Percentiles rank a stretch among this genome's conserved stretches.
Evolutionary conservation across 2,329 filamentous ascomycete genomes (phyloP).

Genomic region (Davidsoniella eucalypti): DNA sequence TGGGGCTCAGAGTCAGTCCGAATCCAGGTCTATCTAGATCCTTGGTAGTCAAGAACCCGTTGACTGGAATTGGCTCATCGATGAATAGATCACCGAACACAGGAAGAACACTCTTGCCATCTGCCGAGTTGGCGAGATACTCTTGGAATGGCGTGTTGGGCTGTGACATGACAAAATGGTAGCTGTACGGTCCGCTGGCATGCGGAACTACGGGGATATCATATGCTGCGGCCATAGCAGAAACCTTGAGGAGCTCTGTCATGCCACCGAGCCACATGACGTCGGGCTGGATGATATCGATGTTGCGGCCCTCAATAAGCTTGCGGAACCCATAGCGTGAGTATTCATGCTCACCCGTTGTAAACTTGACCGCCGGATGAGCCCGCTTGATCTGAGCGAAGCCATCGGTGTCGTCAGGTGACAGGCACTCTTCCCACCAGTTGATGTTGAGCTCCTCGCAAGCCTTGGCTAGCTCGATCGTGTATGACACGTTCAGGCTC

Average conservation of each 20-base stretch:
- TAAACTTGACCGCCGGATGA: slow-evolving; percentile 83
- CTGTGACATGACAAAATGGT: slow-evolving; percentile 90
- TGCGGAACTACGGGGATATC: slow-evolving; percentile 93
- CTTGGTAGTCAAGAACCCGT: slow-evolving; percentile 64
- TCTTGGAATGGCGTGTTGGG: slow-evolving; percentile 91
- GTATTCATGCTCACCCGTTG: slow-evolving; percentile 91
- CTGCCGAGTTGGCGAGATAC: slow-evolving; percentile 83
- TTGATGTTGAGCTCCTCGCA: slow-evolving; percentile 76
- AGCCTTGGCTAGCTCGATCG: slow-evolving; percentile 74
- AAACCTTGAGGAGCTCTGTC: slow-evolving; percentile 80
- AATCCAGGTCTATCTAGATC: slow-evolving; percentile 83
- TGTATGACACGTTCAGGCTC: slow-evolving; percentile 84
- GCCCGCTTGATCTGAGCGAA: slow-evolving; percentile 81
- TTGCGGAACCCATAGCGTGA: slow-evolving; percentile 90
- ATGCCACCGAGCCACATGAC: slow-evolving; percentile 95
- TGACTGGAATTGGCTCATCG: slow-evolving; percentile 75
- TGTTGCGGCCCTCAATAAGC: slow-evolving; percentile 75
- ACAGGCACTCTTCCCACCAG: slow-evolving; percentile 94
- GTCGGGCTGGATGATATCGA: slow-evolving; percentile 89
- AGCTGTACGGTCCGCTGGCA: slow-evolving; percentile 83
- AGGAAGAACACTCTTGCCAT: slow-evolving; percentile 75
- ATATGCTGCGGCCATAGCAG: slow-evolving; percentile 79
- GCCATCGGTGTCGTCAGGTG: slow-evolving; percentile 81
- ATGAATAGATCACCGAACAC: slow-evolving; percentile 85
- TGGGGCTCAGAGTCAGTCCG: slow-evolving; percentile 71